Percentiles rank a stretch among this genome's conserved stretches.
phyloP scores from a whole-genome alignment of 2,329 filamentous ascomycete genomes.

The Fusarium buxicola region DNA sequence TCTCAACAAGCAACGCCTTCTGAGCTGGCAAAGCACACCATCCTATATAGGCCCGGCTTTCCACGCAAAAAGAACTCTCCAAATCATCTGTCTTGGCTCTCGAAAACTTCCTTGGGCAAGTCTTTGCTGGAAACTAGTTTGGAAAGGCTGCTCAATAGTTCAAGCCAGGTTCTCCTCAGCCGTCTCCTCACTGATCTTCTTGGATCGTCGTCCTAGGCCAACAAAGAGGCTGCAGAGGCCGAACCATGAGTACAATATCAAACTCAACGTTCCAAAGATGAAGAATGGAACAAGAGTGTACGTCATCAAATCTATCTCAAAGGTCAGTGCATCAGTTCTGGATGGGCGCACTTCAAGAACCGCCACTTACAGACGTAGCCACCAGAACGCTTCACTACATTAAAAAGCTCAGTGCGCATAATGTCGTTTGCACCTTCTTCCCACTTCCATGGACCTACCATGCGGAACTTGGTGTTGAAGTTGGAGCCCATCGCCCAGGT shows the following conservation, averaged over 20 bases:
- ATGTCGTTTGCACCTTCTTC: conserved; percentile 50
- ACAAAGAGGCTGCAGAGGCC: conserved; percentile 20
- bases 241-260: conserved; percentile 42
- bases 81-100: too few relatives aligned
- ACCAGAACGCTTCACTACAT: conserved; percentile 52
- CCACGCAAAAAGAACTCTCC: too few relatives aligned
- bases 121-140: too few relatives aligned
- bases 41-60: too few relatives aligned
- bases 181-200: background rate
- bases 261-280: conserved; percentile 51
- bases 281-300: conserved; percentile 53
- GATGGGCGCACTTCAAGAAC: rapidly evolving
- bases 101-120: too few relatives aligned
- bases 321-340: conserved; percentile 18
- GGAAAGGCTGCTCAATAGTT: background rate
- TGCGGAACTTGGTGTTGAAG: conserved; percentile 62
- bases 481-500: conserved; percentile 62
- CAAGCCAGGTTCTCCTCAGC: background rate
- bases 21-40: too few relatives aligned
- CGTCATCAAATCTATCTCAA: conserved; percentile 48
- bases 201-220: background rate
- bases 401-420: conserved; percentile 57
- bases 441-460: conserved; percentile 59
- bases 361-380: conserved; percentile 52
- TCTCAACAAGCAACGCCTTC: too few relatives aligned